A percentile compares a stretch with the other conserved stretches of the same genome.
Conservation (phyloP, 225 moss, liverwort and hornwort species). For the Sphagnum tenellum region DNA sequence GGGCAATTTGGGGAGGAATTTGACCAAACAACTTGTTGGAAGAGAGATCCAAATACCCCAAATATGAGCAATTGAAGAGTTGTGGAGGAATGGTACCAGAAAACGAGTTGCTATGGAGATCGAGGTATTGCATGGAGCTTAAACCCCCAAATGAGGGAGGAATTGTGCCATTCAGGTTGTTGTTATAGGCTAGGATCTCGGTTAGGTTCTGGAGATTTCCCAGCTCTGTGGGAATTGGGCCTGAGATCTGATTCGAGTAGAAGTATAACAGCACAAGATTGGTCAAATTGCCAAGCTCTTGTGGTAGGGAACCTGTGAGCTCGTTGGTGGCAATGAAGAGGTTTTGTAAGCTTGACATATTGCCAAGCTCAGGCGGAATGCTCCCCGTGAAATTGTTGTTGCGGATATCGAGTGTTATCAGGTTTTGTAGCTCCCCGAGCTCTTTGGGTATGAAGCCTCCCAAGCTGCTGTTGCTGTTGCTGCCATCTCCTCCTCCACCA, state of each 20-base stretch:
- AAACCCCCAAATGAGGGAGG: too few species aligned
- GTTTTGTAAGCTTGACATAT: background rate
- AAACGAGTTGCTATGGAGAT: too few species aligned
- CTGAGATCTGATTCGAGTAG: constrained; percentile 6
- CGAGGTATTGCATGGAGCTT: too few species aligned
- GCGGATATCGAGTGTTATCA: constrained; percentile 22
- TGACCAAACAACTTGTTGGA: too few species aligned
- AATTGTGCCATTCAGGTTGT: too few species aligned
- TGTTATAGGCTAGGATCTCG: too few species aligned
- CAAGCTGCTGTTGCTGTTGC: too few species aligned
- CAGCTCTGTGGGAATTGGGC: constrained; percentile 28
- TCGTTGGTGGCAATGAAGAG: background rate
- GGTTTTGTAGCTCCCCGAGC: constrained; percentile 28
- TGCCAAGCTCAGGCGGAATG: constrained; percentile 6
- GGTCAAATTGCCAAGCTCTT: background rate
- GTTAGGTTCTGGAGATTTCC: constrained; percentile 1
- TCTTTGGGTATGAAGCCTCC: constrained; percentile 27
- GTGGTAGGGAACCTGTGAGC: background rate
- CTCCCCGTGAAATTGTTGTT: constrained; percentile 22
- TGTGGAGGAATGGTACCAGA: too few species aligned
- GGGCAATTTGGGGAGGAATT: too few species aligned
- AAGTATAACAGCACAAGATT: constrained; percentile 11
- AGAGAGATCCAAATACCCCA: too few species aligned
- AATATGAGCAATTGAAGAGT: too few species aligned
- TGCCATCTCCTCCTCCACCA: too few species aligned